phyloP scores from a whole-genome alignment of 768 basidiomycete species.

The Amanita polypyramis region DNA sequence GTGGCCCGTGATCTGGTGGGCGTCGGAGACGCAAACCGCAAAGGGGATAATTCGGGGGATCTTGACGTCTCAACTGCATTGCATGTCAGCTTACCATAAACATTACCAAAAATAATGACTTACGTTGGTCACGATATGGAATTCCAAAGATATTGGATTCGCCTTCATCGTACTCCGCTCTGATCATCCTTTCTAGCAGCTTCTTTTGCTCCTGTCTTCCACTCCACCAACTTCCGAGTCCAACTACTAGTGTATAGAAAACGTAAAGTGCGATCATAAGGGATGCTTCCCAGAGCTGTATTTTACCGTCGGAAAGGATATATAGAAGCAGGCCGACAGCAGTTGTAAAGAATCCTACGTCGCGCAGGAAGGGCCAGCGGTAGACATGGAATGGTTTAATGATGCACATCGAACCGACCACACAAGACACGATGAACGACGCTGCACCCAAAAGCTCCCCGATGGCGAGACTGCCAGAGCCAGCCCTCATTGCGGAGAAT shows the following conservation, averaged over 20 bases:
- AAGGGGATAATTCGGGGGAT: slow-evolving; percentile 18
- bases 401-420: slow-evolving; percentile 96
- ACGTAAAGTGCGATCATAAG: slow-evolving; percentile 65
- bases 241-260: slow-evolving; percentile 67
- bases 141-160: slow-evolving; percentile 25
- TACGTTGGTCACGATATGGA: slow-evolving; percentile 58
- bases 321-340: slow-evolving; percentile 69
- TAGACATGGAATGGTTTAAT: slow-evolving; percentile 90
- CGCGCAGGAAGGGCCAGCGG: slow-evolving; percentile 74
- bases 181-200: slow-evolving; percentile 37
- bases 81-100: not conserved
- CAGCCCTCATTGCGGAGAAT: slow-evolving; percentile 80
- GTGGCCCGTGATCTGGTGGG: slow-evolving; percentile 29
- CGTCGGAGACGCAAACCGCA: slow-evolving; percentile 20
- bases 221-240: slow-evolving; percentile 71
- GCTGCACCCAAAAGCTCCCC: slow-evolving; percentile 95
- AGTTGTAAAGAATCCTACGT: slow-evolving; percentile 89
- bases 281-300: slow-evolving; percentile 64
- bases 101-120: slow-evolving; percentile 14
- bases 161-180: slow-evolving; percentile 50
- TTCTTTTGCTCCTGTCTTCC: slow-evolving; percentile 38
- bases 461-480: slow-evolving; percentile 83
- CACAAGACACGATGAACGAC: slow-evolving; percentile 90
- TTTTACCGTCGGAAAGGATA: slow-evolving; percentile 68
- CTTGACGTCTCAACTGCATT: slow-evolving; percentile 8